Evolutionary conservation across 345 rosid genomes (phyloP), one percentile per base, ranked within the genome.

Genomic region (Lepidium didymum): DNA sequence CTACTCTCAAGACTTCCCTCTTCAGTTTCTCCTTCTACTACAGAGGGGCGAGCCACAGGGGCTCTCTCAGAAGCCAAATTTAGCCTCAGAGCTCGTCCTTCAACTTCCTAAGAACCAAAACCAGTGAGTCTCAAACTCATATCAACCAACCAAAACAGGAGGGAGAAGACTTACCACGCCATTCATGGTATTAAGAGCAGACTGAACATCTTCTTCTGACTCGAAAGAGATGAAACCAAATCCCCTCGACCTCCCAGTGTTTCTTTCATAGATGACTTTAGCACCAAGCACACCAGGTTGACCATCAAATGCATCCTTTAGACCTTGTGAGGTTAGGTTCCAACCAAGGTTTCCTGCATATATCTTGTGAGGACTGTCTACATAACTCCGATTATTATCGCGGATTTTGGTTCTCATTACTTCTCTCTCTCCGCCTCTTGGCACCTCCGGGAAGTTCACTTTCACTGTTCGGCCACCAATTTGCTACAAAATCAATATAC

Each of bases 381-480:
- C 55, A 23, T 86, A 94, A 56, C 82, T 77, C 35, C 27, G 81
- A 73, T 87, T 75, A 69, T 77, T 63, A 51, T 68, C 87, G 63
- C 78, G 64, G 64, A 91, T 81, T 67, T 67, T 83, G 10, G 83
- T 81, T 13, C 82, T 81, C 88, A 86, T 79, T n/a, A 88, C 76
- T 67, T 83, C 90, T 72, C 88, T 84, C 74, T 93, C 97, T 8
- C 91, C 97, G 64, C 99, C 99, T 77, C 77, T 86, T 13, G 99
- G 97, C 56, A 90, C 99, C 78, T 90, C 95, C 6, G 96, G 97
- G 76, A 87, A 86, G 88, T 91, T 94, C 73, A 94, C 97, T 80
- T 74, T 90, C 70, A 82, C 84, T 1, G 88, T 83, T 38, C 96
- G 73, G 62, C 97, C 96, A 49, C 96, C 95, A 57, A 94, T 58